These are phyloP conservation scores for Neonectria punicea DNA, from an alignment of 2,329 filamentous ascomycete species.

Conservation along the genomic window DNA sequence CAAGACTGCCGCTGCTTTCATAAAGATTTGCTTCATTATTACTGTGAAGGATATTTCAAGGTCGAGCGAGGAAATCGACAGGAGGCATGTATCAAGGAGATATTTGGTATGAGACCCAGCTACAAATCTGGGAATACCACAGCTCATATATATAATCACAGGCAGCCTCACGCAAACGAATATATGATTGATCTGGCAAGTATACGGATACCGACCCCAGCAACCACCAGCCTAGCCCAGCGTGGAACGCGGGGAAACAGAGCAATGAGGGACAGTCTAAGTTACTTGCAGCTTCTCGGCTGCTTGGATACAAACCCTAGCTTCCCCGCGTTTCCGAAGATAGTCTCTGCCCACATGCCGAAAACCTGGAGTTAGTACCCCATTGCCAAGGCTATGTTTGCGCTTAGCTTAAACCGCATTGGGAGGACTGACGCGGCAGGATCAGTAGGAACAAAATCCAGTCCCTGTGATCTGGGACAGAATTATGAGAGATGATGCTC, in stretches of 20 bases:
- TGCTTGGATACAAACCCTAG: neutral
- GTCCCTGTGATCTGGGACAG: too few relatives aligned
- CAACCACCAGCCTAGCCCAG: neutral
- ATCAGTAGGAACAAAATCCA: too few relatives aligned
- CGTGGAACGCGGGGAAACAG: neutral
- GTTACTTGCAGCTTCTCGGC: neutral
- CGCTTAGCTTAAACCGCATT: too few relatives aligned
- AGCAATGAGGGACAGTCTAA: neutral
- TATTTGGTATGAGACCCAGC: neutral
- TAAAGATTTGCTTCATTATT: constrained; percentile 1
- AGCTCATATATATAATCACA: neutral
- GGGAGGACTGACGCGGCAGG: too few relatives aligned
- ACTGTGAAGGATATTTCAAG: neutral
- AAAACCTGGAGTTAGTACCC: neutral
- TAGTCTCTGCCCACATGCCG: neutral
- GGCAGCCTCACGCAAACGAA: neutral
- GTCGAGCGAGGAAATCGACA: constrained; percentile 22
- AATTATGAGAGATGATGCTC: too few relatives aligned
- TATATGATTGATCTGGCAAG: neutral
- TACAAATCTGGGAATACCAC: neutral
- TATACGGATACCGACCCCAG: neutral
- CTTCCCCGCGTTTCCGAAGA: constrained; percentile 3
- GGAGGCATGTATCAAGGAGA: neutral
- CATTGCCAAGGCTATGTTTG: too few relatives aligned
- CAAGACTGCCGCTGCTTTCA: neutral